phyloP scores from a whole-genome alignment of 2,329 filamentous ascomycete species.

The Colletotrichum melonis region DNA sequence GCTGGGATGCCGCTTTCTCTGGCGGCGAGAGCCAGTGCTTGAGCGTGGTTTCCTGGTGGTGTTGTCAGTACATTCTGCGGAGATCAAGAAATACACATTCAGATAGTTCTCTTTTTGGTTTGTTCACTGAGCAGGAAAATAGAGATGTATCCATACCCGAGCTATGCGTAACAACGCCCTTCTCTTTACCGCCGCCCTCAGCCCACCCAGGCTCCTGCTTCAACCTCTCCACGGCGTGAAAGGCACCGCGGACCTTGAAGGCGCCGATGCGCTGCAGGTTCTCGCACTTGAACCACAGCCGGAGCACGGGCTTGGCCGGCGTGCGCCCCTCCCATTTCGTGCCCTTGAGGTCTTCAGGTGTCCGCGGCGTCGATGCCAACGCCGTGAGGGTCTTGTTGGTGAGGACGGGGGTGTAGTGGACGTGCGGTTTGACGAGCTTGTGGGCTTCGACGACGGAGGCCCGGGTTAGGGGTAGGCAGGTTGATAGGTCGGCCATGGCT shows the following conservation, averaged over 20 bases:
- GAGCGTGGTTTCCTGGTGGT: constrained; percentile 86
- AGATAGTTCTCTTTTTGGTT: not conserved
- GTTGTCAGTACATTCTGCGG: not conserved
- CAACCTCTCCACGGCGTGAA: constrained; percentile 82
- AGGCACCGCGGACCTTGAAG: constrained; percentile 92
- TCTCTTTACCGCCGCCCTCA: constrained; percentile 66
- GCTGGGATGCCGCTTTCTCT: constrained; percentile 78
- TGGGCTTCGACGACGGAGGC: constrained; percentile 79
- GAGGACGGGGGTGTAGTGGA: constrained; percentile 87
- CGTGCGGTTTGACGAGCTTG: constrained; percentile 76
- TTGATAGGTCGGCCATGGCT: constrained; percentile 64
- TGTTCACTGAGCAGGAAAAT: fast-evolving
- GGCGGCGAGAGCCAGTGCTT: constrained; percentile 90
- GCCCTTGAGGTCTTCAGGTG: constrained; percentile 60
- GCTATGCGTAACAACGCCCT: constrained; percentile 90
- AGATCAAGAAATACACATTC: constrained; percentile 20
- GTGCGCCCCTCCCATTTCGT: constrained; percentile 66
- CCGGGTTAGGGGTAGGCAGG: constrained; percentile 75
- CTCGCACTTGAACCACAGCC: constrained; percentile 95
- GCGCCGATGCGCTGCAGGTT: constrained; percentile 91
- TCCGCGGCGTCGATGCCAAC: constrained; percentile 79
- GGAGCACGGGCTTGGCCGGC: constrained; percentile 73
- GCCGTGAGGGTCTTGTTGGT: constrained; percentile 80
- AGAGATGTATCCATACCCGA: constrained; percentile 69
- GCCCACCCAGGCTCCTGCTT: constrained; percentile 71